Evolutionary conservation across 345 rosid species (phyloP).

Genomic region (Rhodamnia rubescens): DNA sequence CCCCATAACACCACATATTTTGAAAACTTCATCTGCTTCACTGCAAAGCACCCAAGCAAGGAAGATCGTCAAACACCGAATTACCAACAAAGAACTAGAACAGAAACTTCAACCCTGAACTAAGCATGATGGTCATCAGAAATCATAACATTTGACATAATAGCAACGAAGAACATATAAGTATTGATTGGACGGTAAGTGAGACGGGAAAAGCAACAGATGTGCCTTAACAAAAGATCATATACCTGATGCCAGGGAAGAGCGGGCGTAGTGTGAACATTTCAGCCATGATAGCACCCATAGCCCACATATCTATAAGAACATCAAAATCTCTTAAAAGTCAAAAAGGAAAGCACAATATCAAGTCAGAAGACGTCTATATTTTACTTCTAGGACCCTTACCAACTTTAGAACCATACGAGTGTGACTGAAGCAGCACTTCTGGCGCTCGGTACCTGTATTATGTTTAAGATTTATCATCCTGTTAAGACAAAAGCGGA

Average conservation of each 20-base stretch:
- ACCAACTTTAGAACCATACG: constrained; percentile 33
- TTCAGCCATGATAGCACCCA: constrained; percentile 50
- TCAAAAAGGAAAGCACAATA: not conserved
- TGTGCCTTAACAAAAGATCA: not conserved
- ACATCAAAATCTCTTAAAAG: not conserved
- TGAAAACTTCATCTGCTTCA: constrained; percentile 22
- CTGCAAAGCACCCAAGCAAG: not conserved
- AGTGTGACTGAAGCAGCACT: constrained; percentile 16
- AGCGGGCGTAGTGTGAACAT: constrained; percentile 22
- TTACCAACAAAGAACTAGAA: not conserved
- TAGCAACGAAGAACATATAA: not conserved
- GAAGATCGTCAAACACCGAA: not conserved
- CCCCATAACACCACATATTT: constrained; percentile 29
- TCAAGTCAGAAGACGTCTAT: not conserved
- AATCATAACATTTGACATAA: not conserved
- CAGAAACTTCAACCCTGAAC: not conserved
- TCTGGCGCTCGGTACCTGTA: constrained; percentile 42
- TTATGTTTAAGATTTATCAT: not conserved
- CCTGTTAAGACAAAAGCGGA: not conserved
- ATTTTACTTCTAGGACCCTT: not conserved
- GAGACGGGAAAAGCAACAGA: not conserved
- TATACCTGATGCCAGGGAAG: constrained; percentile 30
- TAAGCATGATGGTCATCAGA: not conserved
- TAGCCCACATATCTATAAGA: constrained; percentile 40
- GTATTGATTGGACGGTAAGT: not conserved